Evolutionary conservation across 208 protist species (phyloP), one percentile per base, ranked within the genome.

Genomic region (Angomonas deanei): DNA sequence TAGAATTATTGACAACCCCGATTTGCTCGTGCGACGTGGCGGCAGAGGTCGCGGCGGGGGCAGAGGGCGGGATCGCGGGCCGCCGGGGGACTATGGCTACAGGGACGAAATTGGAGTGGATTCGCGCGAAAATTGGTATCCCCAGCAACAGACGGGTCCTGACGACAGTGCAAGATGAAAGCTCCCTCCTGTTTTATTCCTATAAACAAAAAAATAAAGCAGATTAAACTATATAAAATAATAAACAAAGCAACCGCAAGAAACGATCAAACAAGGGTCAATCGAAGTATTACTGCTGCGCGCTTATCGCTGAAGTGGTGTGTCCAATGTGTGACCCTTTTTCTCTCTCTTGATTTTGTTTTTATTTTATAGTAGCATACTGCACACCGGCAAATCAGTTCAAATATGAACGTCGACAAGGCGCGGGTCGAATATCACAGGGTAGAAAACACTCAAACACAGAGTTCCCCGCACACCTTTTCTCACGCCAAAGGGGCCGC

Each of bases 381-480:
- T 19, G 1, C 36, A 30, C 21, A 13, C 5, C 19, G 6, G 36
- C 11, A 24, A 31, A 59, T 2, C 30, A 42, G 24, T 30, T n/a
- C 5, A 49, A 61, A 61, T 27, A 47, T 47, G 55, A 47, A 84
- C 64, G 60, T 67, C 11, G 72, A 86, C 63, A 88, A 82, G 64
- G 80, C 86, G 28, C 78, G 78, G 63, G 66, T 94, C 32, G 83
- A 84, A 64, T 86, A 80, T 55, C 71, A 92, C 66, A 80, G 84
- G 21, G 73, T 76, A 3, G 80, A 86, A 39, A 88, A 93, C 70
- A 88, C 84, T 1, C 84, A 95, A 58, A 95, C 89, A 3, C 74
- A 77, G 24, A 95, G 89, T 64, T 93, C 86, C 11, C 89, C 89
- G 15, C 82, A 86, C 60, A 91, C 86, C 31, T 91, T 91, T 60